Base-by-base conservation (phyloP, 2,329 filamentous ascomycete species). In the Paraphaeosphaeria minitans region DNA sequence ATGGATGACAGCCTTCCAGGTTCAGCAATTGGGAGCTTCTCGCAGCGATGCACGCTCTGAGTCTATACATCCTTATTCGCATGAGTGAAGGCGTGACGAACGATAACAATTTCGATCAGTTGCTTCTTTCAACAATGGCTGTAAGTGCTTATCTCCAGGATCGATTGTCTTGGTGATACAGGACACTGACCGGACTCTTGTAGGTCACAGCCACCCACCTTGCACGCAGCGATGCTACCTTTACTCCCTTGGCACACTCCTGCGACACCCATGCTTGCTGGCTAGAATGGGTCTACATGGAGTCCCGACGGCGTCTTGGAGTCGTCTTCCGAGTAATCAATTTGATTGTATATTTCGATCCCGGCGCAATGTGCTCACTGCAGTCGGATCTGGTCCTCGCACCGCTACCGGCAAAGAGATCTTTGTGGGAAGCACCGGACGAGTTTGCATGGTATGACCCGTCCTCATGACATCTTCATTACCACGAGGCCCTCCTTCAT, bases 71-170 rank as follows among this genome's bases (percentile, higher is more conserved):
- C 35, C 66, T 82, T 5, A 65, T 80, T 7, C 67, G 79, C 21
- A 39, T 82, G 29, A 74, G 78, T 49, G 79, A 83, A 70, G 79
- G 79, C 42, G 77, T 80, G 63, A 81, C 75, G 1, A 74, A 79
- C 0, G 51, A 80, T 31, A 81, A 81, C 58, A 75, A 81, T 48
- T 60, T 77, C 41, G 80, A 82, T 60, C 63, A 59, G 49, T 56
- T 80, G 8, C 56, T 82, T 45, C 43, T 78, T 5, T 62, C 62
- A 53, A 71, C 77, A 0, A 65, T 80, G 7, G 73, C 67, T 8
- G 77, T 79, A 73, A 24, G 74, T 35, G 9, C 29, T 31, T 8
- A 22, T 14, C 22, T 21, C 29, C 6, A 31, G 29, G 29, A 31
- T 2, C 7, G 10, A 31, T 37, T 27, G 16, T 4, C 16, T 9